Percentiles rank a stretch among this genome's conserved stretches.
These are phyloP conservation scores for Parmelia sp. DNA, from an alignment of 495 filamentous ascomycete species.

Conservation along the genomic window DNA sequence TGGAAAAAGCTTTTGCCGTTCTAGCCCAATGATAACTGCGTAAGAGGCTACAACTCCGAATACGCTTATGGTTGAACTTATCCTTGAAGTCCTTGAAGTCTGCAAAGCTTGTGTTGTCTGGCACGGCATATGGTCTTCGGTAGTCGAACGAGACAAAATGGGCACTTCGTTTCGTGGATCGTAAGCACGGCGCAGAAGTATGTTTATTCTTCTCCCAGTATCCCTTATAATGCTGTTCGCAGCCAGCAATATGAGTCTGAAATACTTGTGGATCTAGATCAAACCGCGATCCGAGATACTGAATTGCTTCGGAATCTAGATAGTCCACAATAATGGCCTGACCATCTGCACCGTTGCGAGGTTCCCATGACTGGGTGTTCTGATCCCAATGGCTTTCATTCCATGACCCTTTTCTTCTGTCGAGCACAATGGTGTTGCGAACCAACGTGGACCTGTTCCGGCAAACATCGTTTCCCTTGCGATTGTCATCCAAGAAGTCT, in stretches of 20 bases:
- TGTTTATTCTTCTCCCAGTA: neutral
- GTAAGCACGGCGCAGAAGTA: slow-evolving; percentile 4
- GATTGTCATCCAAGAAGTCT: slow-evolving; percentile 5
- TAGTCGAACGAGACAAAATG: slow-evolving; percentile 5
- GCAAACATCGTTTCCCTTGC: neutral
- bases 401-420: slow-evolving; percentile 1
- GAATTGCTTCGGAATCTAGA: slow-evolving; percentile 10
- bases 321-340: slow-evolving; percentile 12
- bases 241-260: slow-evolving; percentile 11
- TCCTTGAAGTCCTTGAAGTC: too few species aligned
- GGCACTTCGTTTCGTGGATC: neutral
- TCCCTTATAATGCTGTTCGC: slow-evolving; percentile 11
- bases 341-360: neutral
- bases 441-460: slow-evolving; percentile 3
- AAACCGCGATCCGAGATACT: slow-evolving; percentile 2
- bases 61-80: neutral
- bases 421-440: slow-evolving; percentile 5
- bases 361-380: neutral
- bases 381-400: neutral
- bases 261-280: slow-evolving; percentile 9
- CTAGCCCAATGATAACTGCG: slow-evolving; percentile 3
- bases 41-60: neutral
- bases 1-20: neutral
- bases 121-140: slow-evolving; percentile 10
- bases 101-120: neutral